Conservation (phyloP, 495 filamentous ascomycete genomes). For the Aspergillus bridgeri region DNA sequence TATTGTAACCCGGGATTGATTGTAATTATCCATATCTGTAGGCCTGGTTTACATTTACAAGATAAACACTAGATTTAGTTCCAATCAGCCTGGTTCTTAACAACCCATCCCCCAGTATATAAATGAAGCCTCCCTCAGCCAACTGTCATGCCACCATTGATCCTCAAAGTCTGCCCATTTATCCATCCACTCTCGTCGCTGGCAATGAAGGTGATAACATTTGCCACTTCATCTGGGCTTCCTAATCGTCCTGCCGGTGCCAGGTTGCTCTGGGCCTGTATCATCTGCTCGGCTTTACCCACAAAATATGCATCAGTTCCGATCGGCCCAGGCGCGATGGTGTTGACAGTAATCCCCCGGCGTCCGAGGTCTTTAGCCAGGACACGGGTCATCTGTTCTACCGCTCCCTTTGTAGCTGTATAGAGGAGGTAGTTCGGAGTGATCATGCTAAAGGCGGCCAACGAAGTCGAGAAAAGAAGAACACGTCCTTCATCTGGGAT, state of each 20-base stretch:
- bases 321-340: conserved; percentile 58
- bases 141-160: conserved; percentile 51
- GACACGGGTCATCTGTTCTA: conserved; percentile 60
- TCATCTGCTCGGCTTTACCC: no score
- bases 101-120: no score
- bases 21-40: no score
- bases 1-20: no score
- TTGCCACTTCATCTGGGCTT: conserved; percentile 37
- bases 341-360: conserved; percentile 57
- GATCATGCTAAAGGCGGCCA: conserved; percentile 40
- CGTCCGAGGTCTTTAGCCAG: conserved; percentile 57
- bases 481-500: conserved; percentile 19
- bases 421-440: conserved; percentile 56
- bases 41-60: no score
- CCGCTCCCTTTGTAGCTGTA: conserved; percentile 57
- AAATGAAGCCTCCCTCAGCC: no score
- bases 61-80: no score
- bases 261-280: conserved; percentile 44
- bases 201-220: no score
- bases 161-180: conserved; percentile 55
- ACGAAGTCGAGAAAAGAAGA: conserved; percentile 54
- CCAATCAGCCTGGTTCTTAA: no score
- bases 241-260: conserved; percentile 49
- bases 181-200: conserved; percentile 55
- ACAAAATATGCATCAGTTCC: conserved; percentile 62